Base-by-base conservation (phyloP, 805 yeast species). In the Saccharomyces jurei region DNA sequence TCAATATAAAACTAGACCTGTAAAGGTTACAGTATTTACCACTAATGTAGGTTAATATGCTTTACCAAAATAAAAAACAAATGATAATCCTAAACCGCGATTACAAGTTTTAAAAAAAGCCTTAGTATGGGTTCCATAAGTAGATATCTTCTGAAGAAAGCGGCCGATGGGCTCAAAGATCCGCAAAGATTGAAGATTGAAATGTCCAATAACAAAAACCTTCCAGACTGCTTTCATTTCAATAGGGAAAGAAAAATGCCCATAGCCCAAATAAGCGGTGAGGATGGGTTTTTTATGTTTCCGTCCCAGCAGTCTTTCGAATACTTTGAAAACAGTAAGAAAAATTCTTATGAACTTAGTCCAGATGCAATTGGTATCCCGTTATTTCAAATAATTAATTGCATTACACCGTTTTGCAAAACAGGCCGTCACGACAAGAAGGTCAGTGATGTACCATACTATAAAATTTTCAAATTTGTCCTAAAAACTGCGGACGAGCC, bases 281-380 rank as follows among this genome's bases (percentile, higher is more conserved):
- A 36, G 14, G 50, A 46, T 14, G 62, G 62, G 6, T 59, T 50
- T 46, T 56, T 32, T 27, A 41, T 60, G 44, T 60, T 59, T 46
- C 56, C 63, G 6, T 56, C 61, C 26, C 50, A 52, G 48, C 58
- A 59, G 32, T 56, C 60, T 1, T 54, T 48, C 44, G 63, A 59
- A 46, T 48, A 41, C 32, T 60, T 56, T 47, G 58, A 54, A 50
- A 48, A 32, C 17, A 54, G 29, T 14, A 47, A 46, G 25, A 48
- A 47, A 10, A 26, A 56, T 6, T 48, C 48, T 9, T 47, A 44
- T 22, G 27, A 31, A 2, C 26, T 57, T 28, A 49, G 53, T 30
- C 46, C 54, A 14, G 61, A 59, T 27, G 64, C 61, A 22, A 55
- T 59, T 11, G 64, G 64, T n/a, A 41, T 59, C 6, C 64, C 63